Evolutionary conservation across 768 basidiomycete species (phyloP), one percentile per base, ranked within the genome.

Genomic region (Cyathus striatus): DNA sequence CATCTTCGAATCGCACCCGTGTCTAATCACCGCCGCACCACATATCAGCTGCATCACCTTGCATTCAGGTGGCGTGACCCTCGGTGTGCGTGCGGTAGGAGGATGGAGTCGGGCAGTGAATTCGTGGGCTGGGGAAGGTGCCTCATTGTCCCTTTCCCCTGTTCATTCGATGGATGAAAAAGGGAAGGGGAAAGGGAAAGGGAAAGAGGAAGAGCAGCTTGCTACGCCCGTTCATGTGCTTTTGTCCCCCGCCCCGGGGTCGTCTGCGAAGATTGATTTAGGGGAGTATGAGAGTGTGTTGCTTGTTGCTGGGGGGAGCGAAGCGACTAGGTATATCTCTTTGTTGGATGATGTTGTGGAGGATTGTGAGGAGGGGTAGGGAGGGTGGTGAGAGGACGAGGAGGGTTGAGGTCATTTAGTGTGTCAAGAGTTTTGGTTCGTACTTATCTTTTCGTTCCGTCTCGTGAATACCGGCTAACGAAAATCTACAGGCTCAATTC

Each of bases 181-280:
- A n/a, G 9, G 18, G 7, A 7, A n/a, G 7, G 20, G 13, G 35
- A 17, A 37, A 23, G 41, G 48, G 35, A 49, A 43, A 41, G 18
- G 34, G 23, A 22, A 25, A 27, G 26, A 18, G 1, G 35, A 34
- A 23, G 38, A 40, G 26, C 37, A 2, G 3, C 36, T 43, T 2
- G 55, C 52, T 34, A 57, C 65, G 4, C 70, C 65, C 0, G 73
- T 86, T 1, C 81, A 81, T 18, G 83, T 91, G 25, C 80, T 91
- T 73, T 54, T 94, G 37, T n/a, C n/a, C n/a, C 90, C 92, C 44
- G 92, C 91, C 1, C 90, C 92, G 0, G 93, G 93, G 54, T 91
- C 90, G 2, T 90, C 90, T 0, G 81, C 80, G 17, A 73, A 78
- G 16, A 55, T 92, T 46, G 86, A 89, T 52, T 63, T 90, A 12